A percentile compares a stretch with the other conserved stretches of the same genome.
Conservation (phyloP, 345 rosid species). For the Syzygium oleosum region DNA sequence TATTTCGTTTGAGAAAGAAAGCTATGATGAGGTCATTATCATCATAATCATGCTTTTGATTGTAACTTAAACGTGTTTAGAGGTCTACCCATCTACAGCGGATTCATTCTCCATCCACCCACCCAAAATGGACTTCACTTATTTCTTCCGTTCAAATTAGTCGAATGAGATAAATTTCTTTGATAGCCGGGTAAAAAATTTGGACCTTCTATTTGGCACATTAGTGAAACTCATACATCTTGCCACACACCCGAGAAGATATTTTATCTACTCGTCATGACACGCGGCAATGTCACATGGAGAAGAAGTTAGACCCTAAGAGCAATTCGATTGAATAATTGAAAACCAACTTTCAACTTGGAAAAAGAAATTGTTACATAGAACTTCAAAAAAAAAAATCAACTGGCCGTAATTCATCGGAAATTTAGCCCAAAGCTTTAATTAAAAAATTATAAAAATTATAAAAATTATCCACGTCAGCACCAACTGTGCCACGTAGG, state of each 20-base stretch:
- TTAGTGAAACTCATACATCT: background rate
- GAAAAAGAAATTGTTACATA: background rate
- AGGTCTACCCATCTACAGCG: background rate
- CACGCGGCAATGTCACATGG: background rate
- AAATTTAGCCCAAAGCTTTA: background rate
- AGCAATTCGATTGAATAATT: background rate
- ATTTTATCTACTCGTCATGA: background rate
- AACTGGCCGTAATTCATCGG: background rate
- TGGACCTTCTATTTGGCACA: background rate
- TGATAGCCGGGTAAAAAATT: background rate
- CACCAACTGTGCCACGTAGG: no score
- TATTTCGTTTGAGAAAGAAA: background rate
- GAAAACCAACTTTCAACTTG: background rate
- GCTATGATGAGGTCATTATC: background rate
- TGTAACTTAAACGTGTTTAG: background rate
- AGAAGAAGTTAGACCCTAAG: background rate
- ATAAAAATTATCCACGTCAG: no score
- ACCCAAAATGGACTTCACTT: background rate
- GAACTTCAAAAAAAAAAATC: background rate
- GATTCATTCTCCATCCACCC: background rate
- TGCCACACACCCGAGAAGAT: background rate
- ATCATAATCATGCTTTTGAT: background rate
- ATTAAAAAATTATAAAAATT: no score
- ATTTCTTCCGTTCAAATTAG: background rate
- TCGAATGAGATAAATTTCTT: background rate